phyloP scores from a whole-genome alignment of 495 filamentous ascomycete species.

The Neurospora intermedia region DNA sequence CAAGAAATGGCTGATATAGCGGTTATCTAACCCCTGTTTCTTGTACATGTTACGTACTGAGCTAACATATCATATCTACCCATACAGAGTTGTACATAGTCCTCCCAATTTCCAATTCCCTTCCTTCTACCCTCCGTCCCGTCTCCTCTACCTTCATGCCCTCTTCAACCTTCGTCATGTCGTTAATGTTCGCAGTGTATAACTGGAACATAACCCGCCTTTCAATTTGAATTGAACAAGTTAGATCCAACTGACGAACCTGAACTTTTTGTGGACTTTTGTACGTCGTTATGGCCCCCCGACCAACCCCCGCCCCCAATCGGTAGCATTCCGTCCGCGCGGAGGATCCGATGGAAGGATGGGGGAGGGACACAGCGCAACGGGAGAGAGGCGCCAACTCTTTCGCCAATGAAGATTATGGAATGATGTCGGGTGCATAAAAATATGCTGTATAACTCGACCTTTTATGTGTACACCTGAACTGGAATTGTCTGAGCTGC shows the following conservation, averaged over 20 bases:
- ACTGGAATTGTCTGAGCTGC: not conserved
- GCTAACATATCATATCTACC: no score
- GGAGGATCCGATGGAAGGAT: not conserved
- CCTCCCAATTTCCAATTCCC: no score
- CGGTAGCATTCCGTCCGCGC: not conserved
- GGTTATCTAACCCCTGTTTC: no score
- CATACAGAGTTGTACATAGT: no score
- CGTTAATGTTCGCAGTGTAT: not conserved
- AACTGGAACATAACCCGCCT: not conserved
- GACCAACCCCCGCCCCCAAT: not conserved
- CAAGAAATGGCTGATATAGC: no score
- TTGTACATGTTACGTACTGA: no score
- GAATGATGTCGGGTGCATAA: not conserved
- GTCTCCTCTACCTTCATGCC: not conserved
- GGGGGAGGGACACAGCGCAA: not conserved
- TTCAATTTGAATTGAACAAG: not conserved
- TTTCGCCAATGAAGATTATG: not conserved
- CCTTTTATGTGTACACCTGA: not conserved
- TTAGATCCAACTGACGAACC: not conserved
- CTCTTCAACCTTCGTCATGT: not conserved
- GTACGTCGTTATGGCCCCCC: not conserved
- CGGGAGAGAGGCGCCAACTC: not conserved
- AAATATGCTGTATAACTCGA: not conserved
- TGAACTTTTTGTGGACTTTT: not conserved
- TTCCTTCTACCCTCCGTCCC: not conserved